Base-by-base conservation (phyloP, 73 alveolate genomes). In the Tetrahymena thermophila region DNA sequence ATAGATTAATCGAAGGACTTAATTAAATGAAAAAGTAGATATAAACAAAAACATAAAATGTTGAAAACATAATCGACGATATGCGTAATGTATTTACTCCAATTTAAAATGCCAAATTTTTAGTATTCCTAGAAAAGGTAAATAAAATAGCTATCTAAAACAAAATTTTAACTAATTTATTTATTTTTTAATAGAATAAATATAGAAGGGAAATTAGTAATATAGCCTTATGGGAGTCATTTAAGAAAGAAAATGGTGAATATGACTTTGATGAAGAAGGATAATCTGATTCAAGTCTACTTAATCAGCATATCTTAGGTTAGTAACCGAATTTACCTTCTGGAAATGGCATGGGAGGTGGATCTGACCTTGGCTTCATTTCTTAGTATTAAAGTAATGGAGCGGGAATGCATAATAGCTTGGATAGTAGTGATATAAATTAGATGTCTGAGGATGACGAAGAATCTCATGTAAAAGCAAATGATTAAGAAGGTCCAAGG, bases 51-150 rank as follows among this genome's bases (percentile, higher is more conserved):
- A 94, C 96, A 25, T 42, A 83, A 83, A 85, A 58, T 28, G 40
- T 94, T 19, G 96, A 94, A 57, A 94, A 94, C 35, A 42, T 94
- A 13, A 94, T 94, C 15, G 96, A 94, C 85, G 96, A 94, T 19
- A 35, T 94, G 94, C 38, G 96, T 37, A 94, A 38, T 31, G 93
- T 94, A 10, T 89, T 94, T n/a, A 84, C 94, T 28, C 96, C 96
- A 35, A 94, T 37, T 0, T 85, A 94, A 85, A 94, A 85, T 34
- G 96, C 96, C 16, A 94, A 85, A 13, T 94, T 94, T 25, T 85
- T 94, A 43, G 25, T 94, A 16, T 94, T 94, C 38, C 34, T 94
- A n/a, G 96, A 94, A 25, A 94, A 94, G 58, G 96, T 94, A 94
- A 94, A 8, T 50, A 50, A 50, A 50, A 15, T 3, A 50, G 28